Base-by-base conservation (phyloP, 352 stramenopile genomes). In the Discostella stelligera region DNA sequence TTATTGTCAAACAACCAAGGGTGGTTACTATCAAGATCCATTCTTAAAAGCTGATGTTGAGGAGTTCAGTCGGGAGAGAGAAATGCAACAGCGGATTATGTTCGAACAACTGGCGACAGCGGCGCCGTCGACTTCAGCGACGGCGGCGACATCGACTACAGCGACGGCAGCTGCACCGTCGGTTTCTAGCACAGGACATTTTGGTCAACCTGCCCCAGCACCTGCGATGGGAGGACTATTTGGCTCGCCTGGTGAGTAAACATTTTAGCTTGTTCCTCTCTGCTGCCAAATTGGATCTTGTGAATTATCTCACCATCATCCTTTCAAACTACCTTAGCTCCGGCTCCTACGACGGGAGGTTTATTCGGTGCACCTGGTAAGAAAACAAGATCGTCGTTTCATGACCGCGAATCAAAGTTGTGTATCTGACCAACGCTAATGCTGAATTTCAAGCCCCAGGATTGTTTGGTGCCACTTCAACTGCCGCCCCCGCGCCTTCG, bases 1-100 rank as follows among this genome's bases (percentile, higher is more conserved):
- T 59, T 53, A 73, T 54, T 68, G 79, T 86, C 71, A 77, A 50
- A 48, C 44, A 0, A 71, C 41, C 10, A 69, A 46, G 49, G 61
- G 50, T 30, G 54, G 80, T 39, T 68, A 80, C 54, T 80, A 75
- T 32, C 74, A 77, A 21, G 87, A 92, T 83, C 82, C 87, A 30
- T 81, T 92, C 37, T 72, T 85, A 21, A 74, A 80, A 58, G 78
- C 79, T 10, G 66, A 82, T 46, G 61, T 77, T 10, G 66, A 81
- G 61, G 82, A 92, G 56, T 50, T 71, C 9, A 71, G 83, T 59
- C 49, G 66, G 18, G 70, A 86, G 64, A 75, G 71, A 49, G 41
- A 83, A 27, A 37, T 89, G 25, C 77, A 90, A 48, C 63, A 87
- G 52, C 65, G 79, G 65, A 73, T 90, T 67, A 61, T 77, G 23